These are phyloP conservation scores for Calonectria montana DNA, from an alignment of 2,329 filamentous ascomycete species.

Conservation along the genomic window DNA sequence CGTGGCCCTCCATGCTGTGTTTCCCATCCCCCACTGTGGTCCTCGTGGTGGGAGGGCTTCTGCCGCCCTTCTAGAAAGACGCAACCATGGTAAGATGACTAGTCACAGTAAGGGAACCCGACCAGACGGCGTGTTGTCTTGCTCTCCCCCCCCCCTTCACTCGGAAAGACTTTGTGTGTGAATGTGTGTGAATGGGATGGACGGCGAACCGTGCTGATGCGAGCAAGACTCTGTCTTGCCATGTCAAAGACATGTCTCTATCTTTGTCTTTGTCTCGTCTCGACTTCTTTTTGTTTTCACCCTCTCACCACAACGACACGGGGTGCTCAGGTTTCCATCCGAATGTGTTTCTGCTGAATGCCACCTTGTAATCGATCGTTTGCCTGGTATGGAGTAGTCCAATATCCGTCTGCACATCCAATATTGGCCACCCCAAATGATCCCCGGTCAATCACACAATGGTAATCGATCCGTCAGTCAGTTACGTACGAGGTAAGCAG, in stretches of 20 bases:
- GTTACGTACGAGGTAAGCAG: slow-evolving; percentile 30
- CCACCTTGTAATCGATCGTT: not conserved
- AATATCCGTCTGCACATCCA: slow-evolving; percentile 1
- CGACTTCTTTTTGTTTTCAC: not conserved
- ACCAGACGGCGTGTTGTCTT: slow-evolving; percentile 3
- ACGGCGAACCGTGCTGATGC: slow-evolving; percentile 31
- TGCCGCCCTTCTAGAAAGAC: slow-evolving; percentile 48
- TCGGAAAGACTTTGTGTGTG: not conserved
- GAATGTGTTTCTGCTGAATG: not conserved
- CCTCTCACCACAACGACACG: not conserved
- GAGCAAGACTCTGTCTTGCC: not conserved
- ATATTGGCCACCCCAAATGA: not conserved
- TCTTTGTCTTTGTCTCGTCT: not conserved
- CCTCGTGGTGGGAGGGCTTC: slow-evolving; percentile 34
- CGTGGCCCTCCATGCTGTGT: slow-evolving; percentile 11
- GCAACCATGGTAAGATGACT: slow-evolving; percentile 20
- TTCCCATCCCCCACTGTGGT: slow-evolving; percentile 8
- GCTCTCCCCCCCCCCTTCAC: not conserved
- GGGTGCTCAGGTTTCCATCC: not conserved
- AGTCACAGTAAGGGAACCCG: slow-evolving; percentile 7
- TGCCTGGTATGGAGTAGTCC: not conserved
- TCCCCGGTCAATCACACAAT: slow-evolving; percentile 9
- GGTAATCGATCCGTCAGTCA: not conserved
- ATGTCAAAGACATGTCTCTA: not conserved
- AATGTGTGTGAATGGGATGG: slow-evolving; percentile 28